phyloP scores from a whole-genome alignment of 1,284 basidiomycete species.

The Cutaneotrichosporon sp. region DNA sequence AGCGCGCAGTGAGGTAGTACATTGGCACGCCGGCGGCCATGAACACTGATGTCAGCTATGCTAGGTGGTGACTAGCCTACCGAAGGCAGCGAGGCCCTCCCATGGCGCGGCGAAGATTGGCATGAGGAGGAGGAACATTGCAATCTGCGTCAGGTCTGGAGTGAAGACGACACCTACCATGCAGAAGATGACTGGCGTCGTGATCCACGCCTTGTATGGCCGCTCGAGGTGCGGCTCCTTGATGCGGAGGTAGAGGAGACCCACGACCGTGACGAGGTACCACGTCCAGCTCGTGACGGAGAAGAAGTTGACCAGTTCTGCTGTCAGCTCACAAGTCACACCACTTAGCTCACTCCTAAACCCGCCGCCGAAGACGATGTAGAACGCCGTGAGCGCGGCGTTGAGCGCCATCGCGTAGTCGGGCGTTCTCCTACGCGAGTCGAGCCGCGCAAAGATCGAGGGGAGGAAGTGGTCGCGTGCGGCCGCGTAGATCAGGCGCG shows the following conservation, averaged over 20 bases:
- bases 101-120: conserved; percentile 90
- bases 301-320: conserved; percentile 71
- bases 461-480: conserved; percentile 87
- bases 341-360: conserved; percentile 66
- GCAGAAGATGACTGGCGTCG: conserved; percentile 88
- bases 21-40: conserved; percentile 69
- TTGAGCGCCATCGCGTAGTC: conserved; percentile 81
- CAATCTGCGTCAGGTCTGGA: conserved; percentile 62
- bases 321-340: conserved; percentile 6
- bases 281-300: conserved; percentile 70
- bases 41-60: conserved; percentile 44
- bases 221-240: conserved; percentile 88
- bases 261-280: conserved; percentile 86
- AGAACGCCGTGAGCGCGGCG: conserved; percentile 68
- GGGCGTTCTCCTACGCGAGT: conserved; percentile 74
- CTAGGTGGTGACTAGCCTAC: conserved; percentile 56
- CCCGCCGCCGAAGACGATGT: conserved; percentile 81
- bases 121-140: conserved; percentile 91
- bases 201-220: conserved; percentile 88
- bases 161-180: conserved; percentile 60
- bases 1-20: conserved; percentile 71
- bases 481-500: conserved; percentile 83
- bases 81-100: conserved; percentile 80
- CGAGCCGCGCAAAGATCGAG: conserved; percentile 72
- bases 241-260: conserved; percentile 80